Conservation (phyloP, 2,329 filamentous ascomycete genomes). For the Aspergillus pseudonomiae region DNA sequence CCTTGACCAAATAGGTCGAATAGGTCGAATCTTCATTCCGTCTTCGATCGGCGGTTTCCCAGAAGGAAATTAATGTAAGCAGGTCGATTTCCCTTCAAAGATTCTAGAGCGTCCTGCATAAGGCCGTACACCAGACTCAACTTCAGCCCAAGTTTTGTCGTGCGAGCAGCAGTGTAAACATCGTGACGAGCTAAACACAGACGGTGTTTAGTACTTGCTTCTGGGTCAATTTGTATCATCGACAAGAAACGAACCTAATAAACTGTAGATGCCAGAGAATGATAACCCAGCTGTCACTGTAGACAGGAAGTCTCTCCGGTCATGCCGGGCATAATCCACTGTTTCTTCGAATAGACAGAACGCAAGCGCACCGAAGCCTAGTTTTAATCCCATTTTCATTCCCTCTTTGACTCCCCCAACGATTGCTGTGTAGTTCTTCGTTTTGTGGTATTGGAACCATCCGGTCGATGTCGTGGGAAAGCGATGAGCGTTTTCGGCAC, state of each 20-base stretch:
- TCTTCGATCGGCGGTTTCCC: constrained; percentile 43
- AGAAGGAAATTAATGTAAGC: constrained; percentile 73
- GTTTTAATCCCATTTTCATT: constrained; percentile 69
- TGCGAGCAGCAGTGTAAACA: constrained; percentile 72
- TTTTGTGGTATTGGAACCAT: constrained; percentile 99
- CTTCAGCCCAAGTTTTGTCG: constrained; percentile 76
- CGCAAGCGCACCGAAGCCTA: constrained; percentile 72
- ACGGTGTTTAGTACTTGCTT: background rate
- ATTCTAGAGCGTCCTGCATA: constrained; percentile 73
- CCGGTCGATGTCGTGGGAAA: constrained; percentile 79
- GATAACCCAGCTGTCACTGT: constrained; percentile 82
- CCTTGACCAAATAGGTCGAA: background rate
- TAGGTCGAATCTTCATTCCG: constrained; percentile 18
- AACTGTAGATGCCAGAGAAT: constrained; percentile 82
- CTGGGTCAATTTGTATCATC: background rate
- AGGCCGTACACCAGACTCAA: constrained; percentile 81
- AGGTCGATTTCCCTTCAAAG: constrained; percentile 70
- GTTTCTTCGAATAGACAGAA: constrained; percentile 85
- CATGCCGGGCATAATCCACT: constrained; percentile 67
- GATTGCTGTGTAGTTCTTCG: constrained; percentile 88
- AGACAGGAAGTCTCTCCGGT: constrained; percentile 73
- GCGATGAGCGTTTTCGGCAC: constrained; percentile 94
- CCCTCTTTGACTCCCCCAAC: constrained; percentile 79
- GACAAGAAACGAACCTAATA: constrained; percentile 67
- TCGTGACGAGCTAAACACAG: constrained; percentile 71